Base-by-base conservation (phyloP, 768 basidiomycete species). In the Suillus tomentosus region DNA sequence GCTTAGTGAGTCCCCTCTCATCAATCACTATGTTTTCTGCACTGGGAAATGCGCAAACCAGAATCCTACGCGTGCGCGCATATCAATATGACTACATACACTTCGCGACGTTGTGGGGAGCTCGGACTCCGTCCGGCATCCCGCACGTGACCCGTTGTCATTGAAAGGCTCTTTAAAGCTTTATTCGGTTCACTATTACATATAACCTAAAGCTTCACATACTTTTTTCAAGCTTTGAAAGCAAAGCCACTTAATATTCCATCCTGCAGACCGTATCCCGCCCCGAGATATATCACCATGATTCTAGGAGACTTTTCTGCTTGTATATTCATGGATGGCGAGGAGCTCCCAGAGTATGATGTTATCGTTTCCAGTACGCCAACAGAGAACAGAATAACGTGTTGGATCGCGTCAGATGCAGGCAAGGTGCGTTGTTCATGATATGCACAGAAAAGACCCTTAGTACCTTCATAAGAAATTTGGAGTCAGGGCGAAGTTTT, bases 321-420 rank as follows among this genome's bases (percentile, higher is more conserved):
- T 3, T 24, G 62, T 1, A 34, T 71, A 6, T 17, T 68, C 15
- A 43, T 72, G 11, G 65, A 69, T n/a, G 70, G 37, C 1, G 43
- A 65, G 24, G 58, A 62, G 13, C 42, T 70, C 9, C 58, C 67
- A 24, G 65, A 72, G 57, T 68, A 67, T 42, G 69, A 70, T 10
- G 27, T 69, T 8, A 54, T 37, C 1, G n/a, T 40, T 3, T 62
- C 64, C 56, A 56, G n/a, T n/a, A 60, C 64, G 15, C 24, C 22
- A 27, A 27, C 39, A 19, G 57, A 42, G 37, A 69, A 72, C 9
- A 45, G 60, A n/a, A 62, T 37, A 14, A 68, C 66, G 17, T 72
- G 72, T 37, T 73, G 69, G 67, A 63, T 72, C 17, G 55, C 69
- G 3, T 72, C 71, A 0, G 62, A 66, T 45, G 65, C 64, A 11